Evolutionary conservation across 129 eudicot genomes (phyloP).

Genomic region (Arctium minus): DNA sequence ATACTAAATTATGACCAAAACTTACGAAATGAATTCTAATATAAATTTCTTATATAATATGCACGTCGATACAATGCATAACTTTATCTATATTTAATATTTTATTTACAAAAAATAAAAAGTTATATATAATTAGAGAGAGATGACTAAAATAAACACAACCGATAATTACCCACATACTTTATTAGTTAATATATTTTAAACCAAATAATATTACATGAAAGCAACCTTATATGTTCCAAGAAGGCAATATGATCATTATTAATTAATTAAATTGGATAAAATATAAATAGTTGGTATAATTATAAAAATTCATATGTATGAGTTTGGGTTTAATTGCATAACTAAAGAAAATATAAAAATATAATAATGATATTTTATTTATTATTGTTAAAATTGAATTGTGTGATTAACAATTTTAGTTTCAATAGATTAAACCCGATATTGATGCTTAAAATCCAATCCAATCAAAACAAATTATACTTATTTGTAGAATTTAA

Average conservation of each 20-base stretch:
- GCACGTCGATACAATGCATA: not conserved
- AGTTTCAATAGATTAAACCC: not conserved
- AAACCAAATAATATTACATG: not conserved
- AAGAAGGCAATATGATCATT: not conserved
- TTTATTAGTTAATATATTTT: not conserved
- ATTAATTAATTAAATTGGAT: no score
- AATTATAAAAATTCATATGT: no score
- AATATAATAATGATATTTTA: no score
- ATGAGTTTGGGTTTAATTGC: not conserved
- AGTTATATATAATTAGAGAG: not conserved
- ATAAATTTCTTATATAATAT: not conserved
- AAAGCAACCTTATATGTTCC: not conserved
- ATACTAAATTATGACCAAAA: not conserved
- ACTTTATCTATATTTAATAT: not conserved
- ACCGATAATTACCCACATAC: not conserved
- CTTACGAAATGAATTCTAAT: not conserved
- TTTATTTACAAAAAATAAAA: not conserved
- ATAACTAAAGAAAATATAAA: no score
- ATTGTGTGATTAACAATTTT: no score
- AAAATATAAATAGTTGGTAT: no score
- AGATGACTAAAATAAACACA: not conserved
- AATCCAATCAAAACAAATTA: not conserved
- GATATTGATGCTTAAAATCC: not conserved
- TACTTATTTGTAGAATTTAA: not conserved
- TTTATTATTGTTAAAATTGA: no score